A percentile compares a stretch with the other conserved stretches of the same genome.
Evolutionary conservation across 2,329 filamentous ascomycete genomes (phyloP).

Genomic region (Sporothrix euskadiensis): DNA sequence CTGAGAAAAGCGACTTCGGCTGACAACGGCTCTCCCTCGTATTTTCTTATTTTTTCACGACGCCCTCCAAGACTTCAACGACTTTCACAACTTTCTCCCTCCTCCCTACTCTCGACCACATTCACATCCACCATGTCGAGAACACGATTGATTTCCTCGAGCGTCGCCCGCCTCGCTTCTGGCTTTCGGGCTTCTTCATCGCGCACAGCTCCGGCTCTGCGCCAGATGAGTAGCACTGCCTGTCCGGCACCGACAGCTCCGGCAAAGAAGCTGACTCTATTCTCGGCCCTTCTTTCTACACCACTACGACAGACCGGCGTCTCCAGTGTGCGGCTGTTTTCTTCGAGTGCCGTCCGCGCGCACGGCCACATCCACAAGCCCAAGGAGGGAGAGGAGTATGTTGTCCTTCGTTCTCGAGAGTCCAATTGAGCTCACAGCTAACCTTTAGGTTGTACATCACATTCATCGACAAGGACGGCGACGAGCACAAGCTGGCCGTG

Average conservation of each 20-base stretch:
- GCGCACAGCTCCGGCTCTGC: neutral
- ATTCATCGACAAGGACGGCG: slow-evolving; percentile 88
- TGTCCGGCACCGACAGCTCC: neutral
- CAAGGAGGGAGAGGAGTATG: slow-evolving; percentile 86
- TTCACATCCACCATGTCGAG: neutral
- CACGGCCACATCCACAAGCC: slow-evolving; percentile 85
- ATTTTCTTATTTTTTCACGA: neutral
- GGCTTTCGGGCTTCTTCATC: neutral
- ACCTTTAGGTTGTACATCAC: slow-evolving; percentile 77
- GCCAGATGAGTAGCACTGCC: neutral
- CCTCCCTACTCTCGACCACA: neutral
- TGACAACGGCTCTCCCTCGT: neutral
- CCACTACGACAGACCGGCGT: neutral
- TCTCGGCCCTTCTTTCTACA: neutral
- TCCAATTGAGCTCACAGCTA: neutral
- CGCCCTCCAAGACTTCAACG: neutral
- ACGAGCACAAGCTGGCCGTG: slow-evolving; percentile 74
- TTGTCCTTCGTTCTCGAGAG: neutral
- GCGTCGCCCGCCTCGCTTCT: slow-evolving; percentile 1
- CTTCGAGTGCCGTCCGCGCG: slow-evolving; percentile 56
- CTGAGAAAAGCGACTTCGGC: neutral
- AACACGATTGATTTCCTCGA: slow-evolving; percentile 9
- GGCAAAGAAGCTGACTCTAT: neutral
- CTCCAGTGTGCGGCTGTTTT: slow-evolving; percentile 52
- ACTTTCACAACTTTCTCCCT: neutral